phyloP scores from a whole-genome alignment of 2,329 filamentous ascomycete genomes.

The Penicillium digitatum region DNA sequence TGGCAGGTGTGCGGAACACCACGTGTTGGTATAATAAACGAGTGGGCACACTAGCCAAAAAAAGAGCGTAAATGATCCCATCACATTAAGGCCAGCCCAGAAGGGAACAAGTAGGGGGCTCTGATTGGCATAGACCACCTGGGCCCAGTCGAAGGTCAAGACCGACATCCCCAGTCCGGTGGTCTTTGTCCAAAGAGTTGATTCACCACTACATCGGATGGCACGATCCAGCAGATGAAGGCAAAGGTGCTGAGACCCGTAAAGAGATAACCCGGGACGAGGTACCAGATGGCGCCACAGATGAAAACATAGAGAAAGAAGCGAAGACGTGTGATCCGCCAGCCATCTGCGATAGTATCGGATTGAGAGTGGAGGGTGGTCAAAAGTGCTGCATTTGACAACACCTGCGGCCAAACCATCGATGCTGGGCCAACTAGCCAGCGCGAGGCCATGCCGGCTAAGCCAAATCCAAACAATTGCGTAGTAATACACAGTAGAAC shows the following conservation, averaged over 20 bases:
- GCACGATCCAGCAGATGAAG: slow-evolving; percentile 67
- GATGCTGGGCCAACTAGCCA: slow-evolving; percentile 58
- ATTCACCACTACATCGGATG: slow-evolving; percentile 64
- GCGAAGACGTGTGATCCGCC: slow-evolving; percentile 37
- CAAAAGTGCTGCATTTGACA: slow-evolving; percentile 51
- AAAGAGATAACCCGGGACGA: slow-evolving; percentile 60
- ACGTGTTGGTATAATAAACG: slow-evolving; percentile 53
- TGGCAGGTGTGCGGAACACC: slow-evolving; percentile 57
- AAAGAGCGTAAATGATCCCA: slow-evolving; percentile 43
- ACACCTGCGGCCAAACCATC: slow-evolving; percentile 62
- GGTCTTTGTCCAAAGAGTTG: slow-evolving; percentile 67
- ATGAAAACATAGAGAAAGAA: slow-evolving; percentile 37
- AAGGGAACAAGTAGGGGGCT: slow-evolving; percentile 66
- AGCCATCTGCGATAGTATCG: slow-evolving; percentile 41
- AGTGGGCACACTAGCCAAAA: slow-evolving; percentile 45
- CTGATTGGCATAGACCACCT: slow-evolving; percentile 64
- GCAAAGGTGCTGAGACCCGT: slow-evolving; percentile 67
- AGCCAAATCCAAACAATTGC: slow-evolving; percentile 60
- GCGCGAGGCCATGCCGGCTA: slow-evolving; percentile 57
- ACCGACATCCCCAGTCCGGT: slow-evolving; percentile 65
- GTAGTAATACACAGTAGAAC: slow-evolving; percentile 58
- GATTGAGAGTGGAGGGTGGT: slow-evolving; percentile 34
- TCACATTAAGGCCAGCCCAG: slow-evolving; percentile 42
- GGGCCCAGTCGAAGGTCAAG: slow-evolving; percentile 72
- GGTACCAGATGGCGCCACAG: slow-evolving; percentile 36